Conservation (phyloP, 2,329 filamentous ascomycete genomes). For the Pseudogymnoascus verrucosus region DNA sequence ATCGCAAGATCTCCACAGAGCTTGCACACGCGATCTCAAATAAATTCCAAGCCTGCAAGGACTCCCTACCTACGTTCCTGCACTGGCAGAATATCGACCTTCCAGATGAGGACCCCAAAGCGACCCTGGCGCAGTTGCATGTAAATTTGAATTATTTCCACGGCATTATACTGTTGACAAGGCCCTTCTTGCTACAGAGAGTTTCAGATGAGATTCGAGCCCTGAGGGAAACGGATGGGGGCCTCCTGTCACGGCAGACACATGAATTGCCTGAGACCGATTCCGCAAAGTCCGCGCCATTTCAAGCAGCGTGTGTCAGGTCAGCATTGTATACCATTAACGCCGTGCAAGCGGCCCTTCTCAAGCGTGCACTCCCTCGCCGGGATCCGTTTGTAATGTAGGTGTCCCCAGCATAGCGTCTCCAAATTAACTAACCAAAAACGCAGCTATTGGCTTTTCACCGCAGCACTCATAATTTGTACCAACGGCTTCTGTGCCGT, state of each 20-base stretch:
- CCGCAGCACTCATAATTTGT: slow-evolving; percentile 45
- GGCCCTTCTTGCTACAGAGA: slow-evolving; percentile 50
- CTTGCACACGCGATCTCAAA: slow-evolving; percentile 50
- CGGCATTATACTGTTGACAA: slow-evolving; percentile 53
- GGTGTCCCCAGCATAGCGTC: slow-evolving; percentile 20
- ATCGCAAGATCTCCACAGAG: slow-evolving; percentile 40
- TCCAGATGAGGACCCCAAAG: slow-evolving; percentile 33
- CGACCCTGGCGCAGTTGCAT: slow-evolving; percentile 53
- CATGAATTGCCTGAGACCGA: too few relatives aligned
- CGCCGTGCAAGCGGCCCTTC: slow-evolving; percentile 38
- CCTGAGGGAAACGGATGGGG: too few relatives aligned
- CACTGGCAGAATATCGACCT: slow-evolving; percentile 42
- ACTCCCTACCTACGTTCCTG: slow-evolving; percentile 39
- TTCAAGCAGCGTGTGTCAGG: slow-evolving; percentile 44
- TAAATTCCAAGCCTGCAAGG: slow-evolving; percentile 44
- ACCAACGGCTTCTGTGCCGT: slow-evolving; percentile 49
- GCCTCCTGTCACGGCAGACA: too few relatives aligned
- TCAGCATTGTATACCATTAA: slow-evolving; percentile 43
- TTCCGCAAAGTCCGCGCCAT: slow-evolving; percentile 14
- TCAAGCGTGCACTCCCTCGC: slow-evolving; percentile 39
- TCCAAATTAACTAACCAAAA: too few relatives aligned
- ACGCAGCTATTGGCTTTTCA: slow-evolving; percentile 47
- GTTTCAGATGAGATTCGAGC: neutral
- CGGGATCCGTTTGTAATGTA: slow-evolving; percentile 51
- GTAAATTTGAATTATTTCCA: slow-evolving; percentile 55